Evolutionary conservation across 352 stramenopile genomes (phyloP), one percentile per base, ranked within the genome.

Genomic region (Pythium dissimile): DNA sequence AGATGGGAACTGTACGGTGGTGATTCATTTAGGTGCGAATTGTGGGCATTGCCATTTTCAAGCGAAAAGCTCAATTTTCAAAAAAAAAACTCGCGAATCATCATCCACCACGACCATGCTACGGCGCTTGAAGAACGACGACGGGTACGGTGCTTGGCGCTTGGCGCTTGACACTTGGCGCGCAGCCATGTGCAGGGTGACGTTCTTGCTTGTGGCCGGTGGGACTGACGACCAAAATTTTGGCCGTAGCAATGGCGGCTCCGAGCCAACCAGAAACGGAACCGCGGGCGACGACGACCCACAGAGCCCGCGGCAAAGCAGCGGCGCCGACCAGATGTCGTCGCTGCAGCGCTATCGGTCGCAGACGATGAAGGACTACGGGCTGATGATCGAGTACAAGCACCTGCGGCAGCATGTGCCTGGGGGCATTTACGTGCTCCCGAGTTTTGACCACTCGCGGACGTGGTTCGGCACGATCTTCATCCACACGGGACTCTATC

Each of bases 301-400:
- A 32, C 16, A 53, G 24, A 60, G 67, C n/a, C 53, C 53, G 24
- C 31, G 63, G 24, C 39, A 45, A 27, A 37, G 61, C 16, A 72
- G 34, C 31, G 59, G 71, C n/a, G 43, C 62, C 10, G 68, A 83
- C 34, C 78, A 84, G 48, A 89, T 94, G 78, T 85, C 84, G 49
- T 92, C 82, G 26, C 70, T 94, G 39, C 84, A 94, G 60, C 82
- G 80, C 41, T 94, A 94, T 51, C 77, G 84, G 11, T 89, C 81
- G 30, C 81, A 94, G 62, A 94, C 84, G 9, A 94, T 94, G 81
- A 92, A 91, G 51, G 94, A 98, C 64, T 98, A 98, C 64, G 96
- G 96, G 6, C 86, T 99, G 7, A 97, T 96, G 63, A 98, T 98
- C 68, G 96, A 99, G 80, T 99, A 98, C 78, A 98, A 98, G 64